These are phyloP conservation scores for Yamadazyma conglobata DNA, from an alignment of 1,139 yeast species.

Conservation along the genomic window DNA sequence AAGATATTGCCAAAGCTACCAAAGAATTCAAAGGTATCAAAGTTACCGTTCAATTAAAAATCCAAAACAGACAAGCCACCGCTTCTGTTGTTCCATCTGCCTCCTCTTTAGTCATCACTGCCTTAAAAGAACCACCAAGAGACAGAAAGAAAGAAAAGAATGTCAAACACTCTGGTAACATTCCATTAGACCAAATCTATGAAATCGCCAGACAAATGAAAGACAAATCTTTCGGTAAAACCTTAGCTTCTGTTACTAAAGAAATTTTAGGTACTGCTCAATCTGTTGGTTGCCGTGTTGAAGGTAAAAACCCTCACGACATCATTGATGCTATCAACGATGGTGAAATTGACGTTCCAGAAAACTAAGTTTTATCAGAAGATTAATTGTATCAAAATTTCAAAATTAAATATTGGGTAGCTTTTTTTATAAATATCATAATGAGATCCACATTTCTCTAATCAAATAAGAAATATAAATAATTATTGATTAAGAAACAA, in stretches of 20 bases:
- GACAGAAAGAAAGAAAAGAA: constrained; percentile 99
- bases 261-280: constrained; percentile 99
- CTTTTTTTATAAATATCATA: constrained; percentile 13
- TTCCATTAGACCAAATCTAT: constrained; percentile 92
- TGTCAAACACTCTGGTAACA: constrained; percentile 99
- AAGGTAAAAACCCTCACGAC: constrained; percentile 99
- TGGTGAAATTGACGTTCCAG: constrained; percentile 97
- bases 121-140: constrained; percentile 99
- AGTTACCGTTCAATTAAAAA: constrained; percentile 97
- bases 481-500: constrained; percentile 7
- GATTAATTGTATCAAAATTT: constrained; percentile 10
- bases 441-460: constrained; percentile 13
- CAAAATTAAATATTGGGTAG: too few relatives aligned
- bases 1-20: constrained; percentile 99
- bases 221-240: constrained; percentile 98
- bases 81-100: constrained; percentile 99
- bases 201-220: constrained; percentile 98
- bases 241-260: constrained; percentile 93
- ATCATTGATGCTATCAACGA: constrained; percentile 96
- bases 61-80: constrained; percentile 99
- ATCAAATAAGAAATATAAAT: constrained; percentile 15
- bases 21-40: constrained; percentile 98
- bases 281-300: constrained; percentile 98
- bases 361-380: constrained; percentile 52
- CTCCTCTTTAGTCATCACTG: constrained; percentile 97